These are phyloP conservation scores for Pseudocercospora fuligena DNA, from an alignment of 2,329 filamentous ascomycete genomes.

Conservation along the genomic window DNA sequence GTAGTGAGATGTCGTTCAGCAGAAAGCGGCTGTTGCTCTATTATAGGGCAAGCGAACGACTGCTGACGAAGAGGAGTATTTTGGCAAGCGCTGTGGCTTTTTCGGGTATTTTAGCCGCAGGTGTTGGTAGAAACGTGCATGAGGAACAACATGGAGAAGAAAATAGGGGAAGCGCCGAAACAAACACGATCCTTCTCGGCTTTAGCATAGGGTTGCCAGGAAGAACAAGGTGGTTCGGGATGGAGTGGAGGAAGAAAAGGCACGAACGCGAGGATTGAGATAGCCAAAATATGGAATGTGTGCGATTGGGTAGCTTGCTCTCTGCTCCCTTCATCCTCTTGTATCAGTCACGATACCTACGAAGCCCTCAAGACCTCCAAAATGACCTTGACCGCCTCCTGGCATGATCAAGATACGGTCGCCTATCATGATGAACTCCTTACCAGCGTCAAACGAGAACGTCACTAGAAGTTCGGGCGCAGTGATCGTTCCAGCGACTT, in stretches of 20 bases:
- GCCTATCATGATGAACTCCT: slow-evolving; percentile 75
- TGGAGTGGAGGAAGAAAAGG: neutral
- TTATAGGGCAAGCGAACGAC: neutral
- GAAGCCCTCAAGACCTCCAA: slow-evolving; percentile 71
- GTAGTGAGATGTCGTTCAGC: slow-evolving; percentile 1
- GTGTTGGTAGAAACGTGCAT: neutral
- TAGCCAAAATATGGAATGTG: neutral
- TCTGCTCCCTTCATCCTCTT: slow-evolving; percentile 35
- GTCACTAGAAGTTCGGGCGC: slow-evolving; percentile 57
- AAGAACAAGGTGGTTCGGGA: neutral
- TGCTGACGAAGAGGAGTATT: neutral
- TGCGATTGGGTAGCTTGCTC: neutral
- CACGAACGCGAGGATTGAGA: neutral
- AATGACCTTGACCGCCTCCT: slow-evolving; percentile 66
- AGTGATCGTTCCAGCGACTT: slow-evolving; percentile 33
- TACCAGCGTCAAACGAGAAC: slow-evolving; percentile 69
- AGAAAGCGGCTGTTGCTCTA: neutral
- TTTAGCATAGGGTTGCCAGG: neutral
- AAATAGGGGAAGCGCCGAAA: neutral
- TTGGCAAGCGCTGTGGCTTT: slow-evolving; percentile 1
- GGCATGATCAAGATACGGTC: slow-evolving; percentile 73
- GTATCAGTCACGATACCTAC: slow-evolving; percentile 64
- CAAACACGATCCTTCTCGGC: neutral
- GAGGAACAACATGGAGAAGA: neutral
- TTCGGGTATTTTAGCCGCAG: neutral